Evolutionary conservation across 2,329 filamentous ascomycete genomes (phyloP), one percentile per base, ranked within the genome.

Genomic region (Fusarium sp.): DNA sequence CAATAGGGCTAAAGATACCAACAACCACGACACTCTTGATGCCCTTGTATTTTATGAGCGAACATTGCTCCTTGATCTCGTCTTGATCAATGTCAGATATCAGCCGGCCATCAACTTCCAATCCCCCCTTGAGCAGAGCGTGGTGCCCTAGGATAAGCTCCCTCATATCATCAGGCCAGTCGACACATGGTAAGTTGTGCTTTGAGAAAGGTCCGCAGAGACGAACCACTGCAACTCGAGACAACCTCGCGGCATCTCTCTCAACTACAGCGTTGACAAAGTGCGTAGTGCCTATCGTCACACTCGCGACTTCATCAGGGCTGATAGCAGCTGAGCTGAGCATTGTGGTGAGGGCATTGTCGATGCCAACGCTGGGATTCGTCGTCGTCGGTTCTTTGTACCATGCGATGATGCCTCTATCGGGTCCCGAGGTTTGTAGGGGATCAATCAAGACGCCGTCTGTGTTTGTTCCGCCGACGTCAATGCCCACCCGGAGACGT

Each of bases 221-320:
- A 6, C 85, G 79, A 13, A 87, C 66, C 3, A 86, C 83, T 2
- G 83, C 85, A 6, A 87, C 83, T 6, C 72, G 75, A 12, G 79
- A 77, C 3, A 87, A 71, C 2, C 81, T 78, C 2, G 76, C 68
- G 7, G 75, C 75, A 58, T 87, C 83, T 39, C 80, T 75, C 69
- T 86, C 83, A 1, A 87, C 76, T 3, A 87, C 81, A 8, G 84
- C 84, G 58, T 87, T 87, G 65, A 87, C 78, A 64, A 87, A 87
- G 57, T 87, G 83, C 1, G 84, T 86, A 1, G 81, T 84, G 48
- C 83, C 83, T 59, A 85, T 83, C 3, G 81, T 82, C 12, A 85
- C 78, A 57, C 79, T 80, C 12, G 79, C 77, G 15, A 85, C 75
- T 6, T 78, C 69, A 0, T 70, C 66, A 1, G 78, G 75, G 36